phyloP scores from a whole-genome alignment of 148 eudicot species.

The Rheum nobile region DNA sequence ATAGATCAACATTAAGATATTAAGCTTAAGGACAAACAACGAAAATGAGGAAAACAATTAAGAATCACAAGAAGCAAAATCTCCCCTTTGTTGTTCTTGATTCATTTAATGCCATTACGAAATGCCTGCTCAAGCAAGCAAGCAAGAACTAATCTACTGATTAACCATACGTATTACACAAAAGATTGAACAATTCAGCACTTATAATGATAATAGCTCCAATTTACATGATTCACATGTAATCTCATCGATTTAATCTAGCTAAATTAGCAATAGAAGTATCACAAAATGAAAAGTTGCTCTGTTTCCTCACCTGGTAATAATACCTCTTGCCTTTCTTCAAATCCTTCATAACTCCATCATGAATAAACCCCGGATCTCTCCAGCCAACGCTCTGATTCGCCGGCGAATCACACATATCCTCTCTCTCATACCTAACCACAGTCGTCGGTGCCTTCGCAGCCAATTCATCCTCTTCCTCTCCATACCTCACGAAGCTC shows the following conservation, averaged over 20 bases:
- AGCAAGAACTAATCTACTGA: background rate
- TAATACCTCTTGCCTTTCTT: constrained; percentile 53
- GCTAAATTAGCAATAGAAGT: background rate
- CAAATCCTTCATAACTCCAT: constrained; percentile 64
- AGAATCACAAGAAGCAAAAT: background rate
- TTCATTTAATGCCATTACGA: background rate
- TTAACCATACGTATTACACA: background rate
- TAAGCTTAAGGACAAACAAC: background rate
- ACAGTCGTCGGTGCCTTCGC: constrained; percentile 29
- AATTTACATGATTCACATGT: background rate
- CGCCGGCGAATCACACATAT: constrained; percentile 90
- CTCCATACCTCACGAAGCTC: constrained; percentile 64
- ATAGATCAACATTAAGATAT: background rate
- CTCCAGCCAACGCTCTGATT: constrained; percentile 87
- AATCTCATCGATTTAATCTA: background rate
- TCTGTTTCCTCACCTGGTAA: constrained; percentile 42
- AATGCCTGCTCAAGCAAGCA: background rate
- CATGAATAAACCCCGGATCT: constrained; percentile 87
- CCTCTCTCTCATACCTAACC: constrained; percentile 60
- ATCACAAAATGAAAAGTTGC: background rate
- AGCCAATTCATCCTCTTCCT: constrained; percentile 16
- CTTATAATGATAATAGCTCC: background rate
- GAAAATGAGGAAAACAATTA: background rate
- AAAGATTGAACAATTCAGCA: background rate
- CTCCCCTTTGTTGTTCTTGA: background rate